These are phyloP conservation scores for Fusarium avenaceum DNA, from an alignment of 2,329 filamentous ascomycete species.

Conservation along the genomic window DNA sequence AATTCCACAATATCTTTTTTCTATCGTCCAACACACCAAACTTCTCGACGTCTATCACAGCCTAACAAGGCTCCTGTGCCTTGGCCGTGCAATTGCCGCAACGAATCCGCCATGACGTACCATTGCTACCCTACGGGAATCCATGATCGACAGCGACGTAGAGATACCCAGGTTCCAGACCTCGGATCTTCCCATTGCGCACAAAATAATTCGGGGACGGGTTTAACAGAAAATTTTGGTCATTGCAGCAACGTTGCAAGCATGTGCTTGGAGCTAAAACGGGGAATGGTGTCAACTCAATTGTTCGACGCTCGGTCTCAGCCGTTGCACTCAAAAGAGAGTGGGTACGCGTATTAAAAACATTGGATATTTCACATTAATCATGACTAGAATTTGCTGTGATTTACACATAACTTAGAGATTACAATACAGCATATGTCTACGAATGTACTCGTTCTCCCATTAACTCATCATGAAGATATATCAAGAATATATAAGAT, in stretches of 20 bases:
- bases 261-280: slow-evolving; percentile 11
- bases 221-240: not conserved
- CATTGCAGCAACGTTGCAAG: slow-evolving; percentile 1
- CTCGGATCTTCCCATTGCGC: slow-evolving; percentile 15
- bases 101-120: slow-evolving; percentile 31
- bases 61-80: not conserved
- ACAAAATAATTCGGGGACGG: not conserved
- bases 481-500: not conserved
- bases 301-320: not conserved
- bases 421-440: too few species aligned
- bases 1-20: not conserved
- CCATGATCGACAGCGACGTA: slow-evolving; percentile 14
- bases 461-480: not conserved
- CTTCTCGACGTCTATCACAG: slow-evolving; percentile 6
- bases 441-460: too few species aligned
- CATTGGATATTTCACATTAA: too few species aligned
- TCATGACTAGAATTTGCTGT: too few species aligned
- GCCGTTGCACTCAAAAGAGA: not conserved
- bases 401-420: too few species aligned
- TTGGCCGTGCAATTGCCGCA: slow-evolving; percentile 15
- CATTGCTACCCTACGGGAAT: slow-evolving; percentile 33
- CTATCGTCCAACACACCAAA: not conserved
- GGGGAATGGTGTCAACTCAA: not conserved
- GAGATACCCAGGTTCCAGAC: slow-evolving; percentile 10
- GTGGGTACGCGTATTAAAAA: too few species aligned